Evolutionary conservation across 805 yeast genomes (phyloP).

Genomic region (Starmera quercuum): DNA sequence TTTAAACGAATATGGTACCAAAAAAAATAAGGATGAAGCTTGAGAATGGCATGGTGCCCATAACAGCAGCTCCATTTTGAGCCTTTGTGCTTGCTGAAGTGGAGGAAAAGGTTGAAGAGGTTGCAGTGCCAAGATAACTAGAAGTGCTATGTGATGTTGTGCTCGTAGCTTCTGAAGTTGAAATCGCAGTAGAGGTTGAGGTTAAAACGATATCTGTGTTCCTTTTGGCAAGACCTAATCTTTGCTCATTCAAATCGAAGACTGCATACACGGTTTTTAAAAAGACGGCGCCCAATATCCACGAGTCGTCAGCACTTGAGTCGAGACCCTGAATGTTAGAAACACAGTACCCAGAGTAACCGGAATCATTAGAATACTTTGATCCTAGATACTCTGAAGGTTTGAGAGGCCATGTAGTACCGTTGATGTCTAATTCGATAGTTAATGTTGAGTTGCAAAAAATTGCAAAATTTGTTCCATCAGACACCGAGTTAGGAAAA

Average conservation of each 20-base stretch:
- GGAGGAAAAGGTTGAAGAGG: neutral
- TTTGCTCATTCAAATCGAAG: conserved; percentile 43
- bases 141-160: conserved; percentile 1
- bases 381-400: conserved; percentile 42
- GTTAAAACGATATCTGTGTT: conserved; percentile 22
- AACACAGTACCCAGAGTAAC: conserved; percentile 46
- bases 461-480: conserved; percentile 57
- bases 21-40: too few species aligned
- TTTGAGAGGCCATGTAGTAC: conserved; percentile 35
- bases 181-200: conserved; percentile 10
- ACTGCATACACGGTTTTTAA: conserved; percentile 47
- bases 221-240: conserved; percentile 47
- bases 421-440: conserved; percentile 35
- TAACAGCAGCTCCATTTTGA: neutral
- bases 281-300: conserved; percentile 64
- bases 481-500: conserved; percentile 42
- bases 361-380: conserved; percentile 28
- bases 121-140: conserved; percentile 1
- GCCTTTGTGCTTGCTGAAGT: neutral
- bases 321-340: conserved; percentile 57
- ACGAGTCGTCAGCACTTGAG: conserved; percentile 29
- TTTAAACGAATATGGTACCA: too few species aligned
- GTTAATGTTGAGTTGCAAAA: conserved; percentile 41
- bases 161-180: conserved; percentile 1
- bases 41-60: neutral